Conservation (phyloP, 495 filamentous ascomycete genomes). For the Aspergillus ellipticus region DNA sequence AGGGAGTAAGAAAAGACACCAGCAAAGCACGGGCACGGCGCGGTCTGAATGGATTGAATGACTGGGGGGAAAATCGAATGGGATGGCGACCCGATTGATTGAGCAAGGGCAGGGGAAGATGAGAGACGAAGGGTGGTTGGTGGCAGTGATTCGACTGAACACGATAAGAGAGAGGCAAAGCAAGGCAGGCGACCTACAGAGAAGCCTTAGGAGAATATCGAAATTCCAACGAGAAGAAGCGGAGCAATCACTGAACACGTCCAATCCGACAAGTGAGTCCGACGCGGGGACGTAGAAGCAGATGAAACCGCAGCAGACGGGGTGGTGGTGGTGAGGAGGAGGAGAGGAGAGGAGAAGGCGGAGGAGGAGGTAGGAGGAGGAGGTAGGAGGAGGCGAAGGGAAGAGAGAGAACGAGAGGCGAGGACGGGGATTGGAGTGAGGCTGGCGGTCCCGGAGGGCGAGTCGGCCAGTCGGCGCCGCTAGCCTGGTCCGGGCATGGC, state of each 20-base stretch:
- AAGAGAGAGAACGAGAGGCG: constrained; percentile 10
- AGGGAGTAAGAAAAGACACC: constrained; percentile 19
- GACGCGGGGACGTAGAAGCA: too few relatives aligned
- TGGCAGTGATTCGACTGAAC: constrained; percentile 14
- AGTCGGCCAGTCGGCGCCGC: constrained; percentile 13
- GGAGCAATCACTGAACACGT: constrained; percentile 11
- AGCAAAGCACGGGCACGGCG: constrained; percentile 16
- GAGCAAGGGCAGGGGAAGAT: constrained; percentile 20
- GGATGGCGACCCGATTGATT: constrained; percentile 10
- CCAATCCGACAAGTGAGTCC: constrained; percentile 14
- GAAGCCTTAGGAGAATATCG: constrained; percentile 35
- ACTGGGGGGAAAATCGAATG: constrained; percentile 14
- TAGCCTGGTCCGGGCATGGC: constrained; percentile 15
- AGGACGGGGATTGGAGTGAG: constrained; percentile 5
- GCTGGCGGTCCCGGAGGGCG: constrained; percentile 20
- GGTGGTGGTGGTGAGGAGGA: neutral
- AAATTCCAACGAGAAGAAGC: constrained; percentile 9
- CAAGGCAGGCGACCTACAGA: constrained; percentile 46
- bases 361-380: constrained; percentile 9
- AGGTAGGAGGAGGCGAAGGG: constrained; percentile 12
- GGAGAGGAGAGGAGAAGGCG: neutral
- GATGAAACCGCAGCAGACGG: constrained; percentile 9
- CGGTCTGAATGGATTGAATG: constrained; percentile 8
- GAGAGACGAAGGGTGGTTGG: constrained; percentile 20
- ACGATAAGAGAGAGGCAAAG: constrained; percentile 19